Conservation (phyloP, 2,329 filamentous ascomycete genomes). For the Cercospora brassicicola region DNA sequence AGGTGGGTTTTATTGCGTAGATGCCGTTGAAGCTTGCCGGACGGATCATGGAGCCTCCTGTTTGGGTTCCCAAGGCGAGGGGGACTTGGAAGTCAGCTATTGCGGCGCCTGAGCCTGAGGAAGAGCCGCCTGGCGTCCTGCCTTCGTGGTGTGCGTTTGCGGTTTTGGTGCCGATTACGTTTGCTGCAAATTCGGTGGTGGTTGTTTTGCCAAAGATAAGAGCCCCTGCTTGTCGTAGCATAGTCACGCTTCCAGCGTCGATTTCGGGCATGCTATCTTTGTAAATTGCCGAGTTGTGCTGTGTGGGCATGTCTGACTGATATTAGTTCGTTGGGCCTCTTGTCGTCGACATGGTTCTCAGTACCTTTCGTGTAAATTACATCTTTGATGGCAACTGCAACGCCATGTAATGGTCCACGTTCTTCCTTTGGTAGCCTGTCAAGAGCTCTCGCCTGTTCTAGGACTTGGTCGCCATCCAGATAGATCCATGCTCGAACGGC, state of each 20-base stretch:
- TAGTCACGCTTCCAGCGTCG: slow-evolving; percentile 56
- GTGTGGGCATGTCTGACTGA: slow-evolving; percentile 56
- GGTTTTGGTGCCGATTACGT: slow-evolving; percentile 53
- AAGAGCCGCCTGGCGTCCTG: slow-evolving; percentile 66
- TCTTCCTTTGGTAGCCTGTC: slow-evolving; percentile 52
- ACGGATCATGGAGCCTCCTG: slow-evolving; percentile 63
- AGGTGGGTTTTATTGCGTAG: slow-evolving; percentile 66
- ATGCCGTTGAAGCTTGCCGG: slow-evolving; percentile 66
- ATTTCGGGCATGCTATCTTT: slow-evolving; percentile 45
- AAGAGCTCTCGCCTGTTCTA: slow-evolving; percentile 52
- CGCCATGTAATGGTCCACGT: slow-evolving; percentile 58
- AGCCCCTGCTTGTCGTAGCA: slow-evolving; percentile 57
- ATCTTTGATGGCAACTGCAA: slow-evolving; percentile 62
- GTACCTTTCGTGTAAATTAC: slow-evolving; percentile 58
- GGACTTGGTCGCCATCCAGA: slow-evolving; percentile 49
- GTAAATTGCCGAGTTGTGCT: slow-evolving; percentile 59
- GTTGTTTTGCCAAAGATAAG: slow-evolving; percentile 61
- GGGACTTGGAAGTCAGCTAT: slow-evolving; percentile 66
- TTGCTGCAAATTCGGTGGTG: slow-evolving; percentile 65
- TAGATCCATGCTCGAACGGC: slow-evolving; percentile 55
- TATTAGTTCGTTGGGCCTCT: background rate
- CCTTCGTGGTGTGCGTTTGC: slow-evolving; percentile 56
- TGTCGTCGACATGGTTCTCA: background rate
- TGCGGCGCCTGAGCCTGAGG: slow-evolving; percentile 65
- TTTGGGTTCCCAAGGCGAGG: slow-evolving; percentile 64